phyloP scores from a whole-genome alignment of 164 flowering plant genomes.

The Dillenia turbinata region DNA sequence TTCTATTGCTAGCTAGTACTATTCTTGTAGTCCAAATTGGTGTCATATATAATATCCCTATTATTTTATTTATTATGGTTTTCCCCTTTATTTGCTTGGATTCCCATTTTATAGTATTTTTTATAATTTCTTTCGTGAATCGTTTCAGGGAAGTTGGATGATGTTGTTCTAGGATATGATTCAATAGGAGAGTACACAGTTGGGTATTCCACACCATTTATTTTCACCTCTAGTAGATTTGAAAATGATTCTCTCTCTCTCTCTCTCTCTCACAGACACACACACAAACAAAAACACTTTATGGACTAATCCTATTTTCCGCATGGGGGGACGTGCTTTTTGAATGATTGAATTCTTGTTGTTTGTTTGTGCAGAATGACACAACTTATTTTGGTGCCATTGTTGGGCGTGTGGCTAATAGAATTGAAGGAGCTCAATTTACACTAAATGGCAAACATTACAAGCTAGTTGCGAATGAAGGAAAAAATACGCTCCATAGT shows the following conservation, averaged over 20 bases:
- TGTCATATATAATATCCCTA: too few relatives aligned
- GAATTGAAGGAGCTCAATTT: conserved; percentile 67
- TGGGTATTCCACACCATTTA: neutral
- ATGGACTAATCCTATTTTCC: neutral
- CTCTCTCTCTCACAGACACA: neutral
- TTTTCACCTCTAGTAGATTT: too few relatives aligned
- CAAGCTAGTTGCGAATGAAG: conserved; percentile 52
- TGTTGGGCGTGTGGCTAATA: conserved; percentile 78
- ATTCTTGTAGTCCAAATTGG: too few relatives aligned
- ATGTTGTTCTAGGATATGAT: conserved; percentile 78
- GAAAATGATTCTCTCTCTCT: too few relatives aligned
- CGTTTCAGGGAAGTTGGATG: conserved; percentile 57
- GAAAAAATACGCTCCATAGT: conserved; percentile 64
- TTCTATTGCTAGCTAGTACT: too few relatives aligned
- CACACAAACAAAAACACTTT: neutral
- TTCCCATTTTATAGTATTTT: too few relatives aligned
- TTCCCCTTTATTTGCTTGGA: too few relatives aligned
- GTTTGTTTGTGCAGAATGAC: conserved; percentile 47
- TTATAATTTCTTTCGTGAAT: neutral
- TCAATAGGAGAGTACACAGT: conserved; percentile 54
- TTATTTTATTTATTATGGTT: too few relatives aligned
- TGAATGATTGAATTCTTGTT: neutral
- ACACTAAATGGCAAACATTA: conserved; percentile 46
- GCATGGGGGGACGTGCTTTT: neutral
- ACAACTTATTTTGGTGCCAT: conserved; percentile 54